These are phyloP conservation scores for Alternaria brassicae DNA, from an alignment of 2,329 filamentous ascomycete species.

Conservation along the genomic window DNA sequence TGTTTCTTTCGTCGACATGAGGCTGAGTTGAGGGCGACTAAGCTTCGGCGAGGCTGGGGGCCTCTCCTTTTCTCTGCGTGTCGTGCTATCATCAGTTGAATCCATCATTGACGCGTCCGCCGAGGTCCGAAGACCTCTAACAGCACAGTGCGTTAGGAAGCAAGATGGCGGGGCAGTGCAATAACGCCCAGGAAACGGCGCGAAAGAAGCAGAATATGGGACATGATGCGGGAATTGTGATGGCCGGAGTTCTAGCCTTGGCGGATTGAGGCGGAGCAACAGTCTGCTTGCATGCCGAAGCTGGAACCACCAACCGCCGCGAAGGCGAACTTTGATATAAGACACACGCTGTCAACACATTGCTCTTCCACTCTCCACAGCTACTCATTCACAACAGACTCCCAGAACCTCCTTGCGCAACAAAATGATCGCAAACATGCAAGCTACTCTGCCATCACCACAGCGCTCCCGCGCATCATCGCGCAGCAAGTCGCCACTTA, in stretches of 20 bases:
- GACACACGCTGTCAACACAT: slow-evolving; percentile 23
- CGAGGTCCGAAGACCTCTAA: slow-evolving; percentile 25
- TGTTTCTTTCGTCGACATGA: slow-evolving; percentile 20
- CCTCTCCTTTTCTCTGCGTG: slow-evolving; percentile 23
- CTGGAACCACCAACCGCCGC: slow-evolving; percentile 25
- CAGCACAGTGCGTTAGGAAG: slow-evolving; percentile 30
- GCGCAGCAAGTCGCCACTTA: slow-evolving; percentile 60
- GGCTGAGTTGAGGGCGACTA: slow-evolving; percentile 33
- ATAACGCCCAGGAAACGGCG: slow-evolving; percentile 24
- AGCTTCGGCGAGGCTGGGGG: slow-evolving; percentile 21
- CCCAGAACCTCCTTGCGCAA: slow-evolving; percentile 13
- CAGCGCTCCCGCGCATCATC: slow-evolving; percentile 47
- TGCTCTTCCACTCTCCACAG: slow-evolving; percentile 22
- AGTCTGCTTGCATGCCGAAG: slow-evolving; percentile 29
- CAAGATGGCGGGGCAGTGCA: slow-evolving; percentile 40
- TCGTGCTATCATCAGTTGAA: slow-evolving; percentile 15
- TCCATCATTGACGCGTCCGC: slow-evolving; percentile 28
- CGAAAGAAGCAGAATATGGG: slow-evolving; percentile 25
- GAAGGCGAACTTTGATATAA: slow-evolving; percentile 35
- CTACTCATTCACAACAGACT: slow-evolving; percentile 13
- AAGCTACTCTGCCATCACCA: slow-evolving; percentile 40
- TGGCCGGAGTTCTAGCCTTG: slow-evolving; percentile 23
- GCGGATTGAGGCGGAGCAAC: slow-evolving; percentile 27
- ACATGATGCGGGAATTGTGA: slow-evolving; percentile 20
- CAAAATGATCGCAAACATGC: slow-evolving; percentile 39